Evolutionary conservation across 129 eudicot genomes (phyloP).

Genomic region (Heracleum sosnowskyi): DNA sequence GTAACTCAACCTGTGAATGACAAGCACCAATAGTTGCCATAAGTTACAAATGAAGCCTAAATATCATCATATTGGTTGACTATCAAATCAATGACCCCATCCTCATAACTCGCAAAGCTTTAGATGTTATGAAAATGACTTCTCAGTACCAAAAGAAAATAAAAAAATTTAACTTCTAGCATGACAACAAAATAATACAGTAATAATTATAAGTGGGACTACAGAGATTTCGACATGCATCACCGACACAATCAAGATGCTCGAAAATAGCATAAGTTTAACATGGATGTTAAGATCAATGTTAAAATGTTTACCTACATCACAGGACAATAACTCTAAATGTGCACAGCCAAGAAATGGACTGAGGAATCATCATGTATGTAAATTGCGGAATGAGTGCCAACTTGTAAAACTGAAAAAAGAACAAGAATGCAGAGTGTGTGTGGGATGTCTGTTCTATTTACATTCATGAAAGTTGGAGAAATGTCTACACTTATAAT

Average conservation of each 20-base stretch:
- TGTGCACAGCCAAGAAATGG: not conserved
- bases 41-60: conserved; percentile 1
- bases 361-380: not conserved
- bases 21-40: not conserved
- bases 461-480: conserved; percentile 6
- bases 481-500: conserved; percentile 3
- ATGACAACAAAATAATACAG: not conserved
- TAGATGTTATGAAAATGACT: not conserved
- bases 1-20: not conserved
- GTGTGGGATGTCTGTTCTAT: conserved; percentile 11
- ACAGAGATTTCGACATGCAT: not conserved
- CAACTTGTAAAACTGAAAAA: not conserved
- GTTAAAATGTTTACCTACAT: conserved; percentile 2
- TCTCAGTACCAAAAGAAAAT: not conserved
- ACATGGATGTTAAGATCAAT: not conserved
- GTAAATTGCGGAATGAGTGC: not conserved
- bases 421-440: conserved; percentile 13
- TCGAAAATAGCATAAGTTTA: not conserved
- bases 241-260: not conserved
- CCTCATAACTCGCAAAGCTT: conserved; percentile 3
- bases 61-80: not conserved
- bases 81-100: conserved; percentile 17
- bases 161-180: not conserved
- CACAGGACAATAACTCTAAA: not conserved
- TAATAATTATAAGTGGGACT: not conserved